A percentile compares a stretch with the other conserved stretches of the same genome.
Conservation (phyloP, 164 flowering plant genomes). For the Houttuynia cordata region DNA sequence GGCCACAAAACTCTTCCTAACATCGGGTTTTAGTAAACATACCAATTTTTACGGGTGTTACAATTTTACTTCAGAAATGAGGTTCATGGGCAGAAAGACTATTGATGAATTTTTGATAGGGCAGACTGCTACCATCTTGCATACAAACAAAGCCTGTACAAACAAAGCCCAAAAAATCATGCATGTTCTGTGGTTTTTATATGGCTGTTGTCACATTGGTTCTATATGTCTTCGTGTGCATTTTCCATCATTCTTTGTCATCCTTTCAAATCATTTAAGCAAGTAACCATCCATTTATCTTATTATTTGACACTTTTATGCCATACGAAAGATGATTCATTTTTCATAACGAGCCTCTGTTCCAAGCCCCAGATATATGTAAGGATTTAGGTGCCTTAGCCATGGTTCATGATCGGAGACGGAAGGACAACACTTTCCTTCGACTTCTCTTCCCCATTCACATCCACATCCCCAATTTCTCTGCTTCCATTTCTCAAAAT, state of each 20-base stretch:
- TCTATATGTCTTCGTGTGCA: not conserved
- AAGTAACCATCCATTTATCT: not conserved
- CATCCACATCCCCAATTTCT: constrained; percentile 19
- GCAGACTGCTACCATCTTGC: constrained; percentile 95
- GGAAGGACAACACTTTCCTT: constrained; percentile 48
- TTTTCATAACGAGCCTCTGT: constrained; percentile 66
- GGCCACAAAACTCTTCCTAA: too few species aligned
- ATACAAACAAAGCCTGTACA: constrained; percentile 52
- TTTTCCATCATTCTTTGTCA: not conserved
- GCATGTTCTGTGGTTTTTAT: constrained; percentile 98
- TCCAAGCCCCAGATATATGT: constrained; percentile 77
- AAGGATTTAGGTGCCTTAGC: constrained; percentile 94
- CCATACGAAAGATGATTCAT: constrained; percentile 87
- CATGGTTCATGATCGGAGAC: constrained; percentile 90
- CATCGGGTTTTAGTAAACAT: too few species aligned
- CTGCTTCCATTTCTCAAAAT: constrained; percentile 9
- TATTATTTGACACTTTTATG: constrained; percentile 28
- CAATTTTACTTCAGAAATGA: too few species aligned
- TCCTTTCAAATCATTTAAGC: too few species aligned
- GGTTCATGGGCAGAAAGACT: constrained; percentile 64
- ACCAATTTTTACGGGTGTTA: too few species aligned
- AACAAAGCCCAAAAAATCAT: constrained; percentile 55
- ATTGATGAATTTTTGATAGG: constrained; percentile 94
- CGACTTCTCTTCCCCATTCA: constrained; percentile 19
- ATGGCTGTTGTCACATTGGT: constrained; percentile 35